Base-by-base conservation (phyloP, 73 alveolate species). In the Blepharisma stoltei region DNA sequence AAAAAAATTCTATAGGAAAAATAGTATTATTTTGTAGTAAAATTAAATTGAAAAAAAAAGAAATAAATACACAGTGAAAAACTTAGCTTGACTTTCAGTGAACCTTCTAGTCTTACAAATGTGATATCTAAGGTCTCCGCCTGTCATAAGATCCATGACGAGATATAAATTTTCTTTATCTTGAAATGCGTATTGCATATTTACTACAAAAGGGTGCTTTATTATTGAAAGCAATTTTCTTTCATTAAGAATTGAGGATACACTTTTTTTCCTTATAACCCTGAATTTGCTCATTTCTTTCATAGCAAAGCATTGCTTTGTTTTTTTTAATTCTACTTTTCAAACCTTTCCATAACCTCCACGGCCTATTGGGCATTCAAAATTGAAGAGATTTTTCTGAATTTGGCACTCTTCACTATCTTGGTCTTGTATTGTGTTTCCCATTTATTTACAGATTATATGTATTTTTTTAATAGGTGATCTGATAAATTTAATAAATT, bases 101-200 rank as follows among this genome's bases (percentile, higher is more conserved):
- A 90, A 80, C 38, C 50, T 76, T 60, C 78, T 65, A 66, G 77
- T 68, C 86, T 66, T 81, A 76, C 86, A 46, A 66, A 60, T 7
- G 2, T 90, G 94, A 80, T 88, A 90, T 18, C 97, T 54, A 21
- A 90, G 67, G 70, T 90, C 97, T 6, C 97, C 97, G 53, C 99
- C 97, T 7, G 91, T 83, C 70, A 92, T 90, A 67, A 90, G 84
- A 80, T 94, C 99, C 95, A 94, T 89, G 65, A 90, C 97, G 53
- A 94, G 85, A 78, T 92, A 94, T 53, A 94, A 67, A 71, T 88
- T 89, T 80, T 94, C 96, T 20, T 90, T 7, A 78, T 94, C 98
- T 90, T 92, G 94, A 78, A 94, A 94, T 41, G 98, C 95, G 75
- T 88, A 92, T 55, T 90, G 89, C 99, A 94, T 94, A 81, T 94